Conservation (phyloP, 208 protist genomes). For the Leishmania mexicana region DNA sequence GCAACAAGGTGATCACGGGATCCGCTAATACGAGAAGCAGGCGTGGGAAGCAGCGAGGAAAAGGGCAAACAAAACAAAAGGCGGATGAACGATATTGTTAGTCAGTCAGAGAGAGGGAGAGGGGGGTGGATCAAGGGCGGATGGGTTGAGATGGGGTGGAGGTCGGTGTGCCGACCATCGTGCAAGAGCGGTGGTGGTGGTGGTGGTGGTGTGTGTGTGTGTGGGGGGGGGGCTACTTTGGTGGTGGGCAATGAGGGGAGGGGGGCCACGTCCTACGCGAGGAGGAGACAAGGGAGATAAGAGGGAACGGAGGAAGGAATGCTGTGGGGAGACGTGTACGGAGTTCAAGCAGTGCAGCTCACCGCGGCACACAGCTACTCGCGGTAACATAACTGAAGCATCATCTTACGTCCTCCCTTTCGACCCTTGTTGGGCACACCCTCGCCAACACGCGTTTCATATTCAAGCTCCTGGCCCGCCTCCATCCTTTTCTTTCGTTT, state of each 20-base stretch:
- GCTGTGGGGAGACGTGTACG: not conserved
- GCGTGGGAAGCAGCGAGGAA: not conserved
- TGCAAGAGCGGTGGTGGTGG: not conserved
- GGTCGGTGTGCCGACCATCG: not conserved
- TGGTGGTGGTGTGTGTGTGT: too few species aligned
- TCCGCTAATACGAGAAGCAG: conserved; percentile 10
- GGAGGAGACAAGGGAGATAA: not conserved
- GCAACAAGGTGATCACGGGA: not conserved
- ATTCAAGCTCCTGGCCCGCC: not conserved
- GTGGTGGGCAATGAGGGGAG: not conserved
- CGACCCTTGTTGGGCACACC: not conserved
- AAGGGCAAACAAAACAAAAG: not conserved
- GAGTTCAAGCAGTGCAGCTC: not conserved
- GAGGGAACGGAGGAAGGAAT: too few species aligned
- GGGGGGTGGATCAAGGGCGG: not conserved
- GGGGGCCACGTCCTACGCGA: not conserved
- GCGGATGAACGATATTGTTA: not conserved
- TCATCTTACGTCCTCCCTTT: not conserved
- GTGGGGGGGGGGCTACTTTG: too few species aligned
- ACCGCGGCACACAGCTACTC: not conserved
- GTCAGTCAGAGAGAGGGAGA: not conserved
- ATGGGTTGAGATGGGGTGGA: not conserved
- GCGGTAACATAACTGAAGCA: not conserved
- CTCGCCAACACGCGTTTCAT: not conserved
- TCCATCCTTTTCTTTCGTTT: too few species aligned